Base-by-base conservation (phyloP, 2,329 filamentous ascomycete genomes). In the Curvularia lunata region DNA sequence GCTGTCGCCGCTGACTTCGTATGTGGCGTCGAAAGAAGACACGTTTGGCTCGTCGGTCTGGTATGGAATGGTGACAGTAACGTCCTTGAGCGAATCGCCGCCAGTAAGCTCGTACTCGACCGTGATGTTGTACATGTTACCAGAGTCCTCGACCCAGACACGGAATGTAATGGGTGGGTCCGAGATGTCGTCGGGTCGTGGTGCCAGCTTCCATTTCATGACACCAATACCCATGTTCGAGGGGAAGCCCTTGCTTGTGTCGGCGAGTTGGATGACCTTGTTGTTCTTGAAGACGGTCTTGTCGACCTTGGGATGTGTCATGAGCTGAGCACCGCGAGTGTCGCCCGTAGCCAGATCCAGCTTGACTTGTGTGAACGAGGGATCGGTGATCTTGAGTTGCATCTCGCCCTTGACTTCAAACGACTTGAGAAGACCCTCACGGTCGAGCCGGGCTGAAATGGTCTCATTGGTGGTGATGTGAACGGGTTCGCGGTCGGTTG, bases 221-320 rank as follows among this genome's bases (percentile, higher is more conserved):
- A 98, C 93, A 54, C 91, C 92, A 56, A 98, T 94, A 16, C 91
- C 88, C 75, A 97, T 96, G 80, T 97, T 98, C 25, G 92, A 88
- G 0, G 95, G 95, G 83, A 99, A 99, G 23, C 92, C 91, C 73
- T 93, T 93, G 40, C 87, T 85, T 2, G 86, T 84, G 74, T 98
- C 96, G 78, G 90, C 92, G 78, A 98, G 89, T 79, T 98, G 95
- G 64, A 99, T 94, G 25, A 85, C 81, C 75, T 91, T 95, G 68
- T 88, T 86, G 74, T 84, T 89, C 74, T 88, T 92, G 84, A 98
- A 99, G 12, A 91, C 82, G 52, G 86, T 85, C 75, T 91, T 93
- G 81, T 99, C 94, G 54, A 99, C 94, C 75, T 98, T 98, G 51
- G 95, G 95, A 76, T 99, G 95, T 38, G 94, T 95, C 69, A 92